Base-by-base conservation (phyloP, 345 rosid species). In the Dipteronia sinensis region DNA sequence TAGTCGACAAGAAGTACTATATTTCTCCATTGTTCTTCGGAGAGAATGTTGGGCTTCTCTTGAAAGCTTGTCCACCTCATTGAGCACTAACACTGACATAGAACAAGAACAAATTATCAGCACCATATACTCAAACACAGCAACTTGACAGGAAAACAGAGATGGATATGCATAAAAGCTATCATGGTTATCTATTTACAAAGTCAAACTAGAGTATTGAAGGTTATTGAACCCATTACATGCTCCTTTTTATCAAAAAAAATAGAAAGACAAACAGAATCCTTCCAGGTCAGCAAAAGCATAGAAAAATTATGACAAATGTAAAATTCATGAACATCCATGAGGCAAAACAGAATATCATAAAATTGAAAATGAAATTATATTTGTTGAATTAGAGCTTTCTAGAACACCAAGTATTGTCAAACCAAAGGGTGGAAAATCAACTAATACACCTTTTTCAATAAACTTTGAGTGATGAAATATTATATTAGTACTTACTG, bases 1-100 rank as follows among this genome's bases (percentile, higher is more conserved):
- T 74, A 96, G 88, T 65, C 97, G 88, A 83, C 99, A 96, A 67
- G 87, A 94, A 66, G 95, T 76, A 83, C 98, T 94, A 70, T 94
- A 96, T 70, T 96, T 96, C 91, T 96, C 99, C 98, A 96, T 96
- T 61, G 99, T 94, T 87, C 98, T 89, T 71, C 99, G 93, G 29
- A 94, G 94, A 80, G 99, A 91, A 89, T 94, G 98, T 7, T 96
- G 99, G 29, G 99, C 99, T 86, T 94, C 98, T 88, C 99, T 89
- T 69, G 98, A 96, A 69, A 96, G 99, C 86, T 91, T 96, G 95
- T 94, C 98, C 73, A 94, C 99, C 85, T 96, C 99, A 86, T 96
- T 94, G 80, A 96, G 90, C 80, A 96, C 97, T 67, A 94, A 78
- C 71, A 96, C 99, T 96, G 87, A 68, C 77, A 82, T 74, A 51